Percentiles rank a stretch among this genome's conserved stretches.
Evolutionary conservation across 371 early-diverging fungal genomes (phyloP).

Genomic region (Rhizopus sp.): DNA sequence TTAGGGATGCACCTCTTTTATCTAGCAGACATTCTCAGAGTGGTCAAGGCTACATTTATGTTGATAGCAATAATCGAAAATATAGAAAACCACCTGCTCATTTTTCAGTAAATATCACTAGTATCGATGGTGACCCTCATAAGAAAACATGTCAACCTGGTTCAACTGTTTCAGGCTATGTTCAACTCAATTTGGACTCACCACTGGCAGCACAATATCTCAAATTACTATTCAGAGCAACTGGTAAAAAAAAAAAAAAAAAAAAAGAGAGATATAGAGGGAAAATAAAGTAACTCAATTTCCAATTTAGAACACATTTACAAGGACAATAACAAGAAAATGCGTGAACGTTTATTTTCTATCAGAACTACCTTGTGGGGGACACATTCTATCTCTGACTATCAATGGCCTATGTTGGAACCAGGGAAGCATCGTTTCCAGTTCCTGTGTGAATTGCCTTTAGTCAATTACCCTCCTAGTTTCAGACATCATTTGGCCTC

Average conservation of each 20-base stretch:
- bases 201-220: constrained; percentile 40
- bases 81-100: constrained; percentile 24
- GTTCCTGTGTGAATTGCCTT: constrained; percentile 40
- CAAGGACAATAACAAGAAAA: constrained; percentile 26
- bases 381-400: not conserved
- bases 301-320: constrained; percentile 29
- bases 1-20: not conserved
- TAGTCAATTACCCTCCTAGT: constrained; percentile 42
- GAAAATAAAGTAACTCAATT: not conserved
- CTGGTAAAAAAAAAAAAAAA: constrained; percentile 37
- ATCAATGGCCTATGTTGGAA: constrained; percentile 33
- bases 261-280: not conserved
- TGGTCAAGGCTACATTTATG: constrained; percentile 8
- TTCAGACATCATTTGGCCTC: constrained; percentile 29
- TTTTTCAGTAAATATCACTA: constrained; percentile 14
- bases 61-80: constrained; percentile 14
- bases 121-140: constrained; percentile 15
- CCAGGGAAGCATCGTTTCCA: constrained; percentile 38
- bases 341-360: constrained; percentile 33
- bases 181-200: constrained; percentile 25
- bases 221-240: constrained; percentile 36
- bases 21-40: not conserved
- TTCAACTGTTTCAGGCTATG: constrained; percentile 34
- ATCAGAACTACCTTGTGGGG: constrained; percentile 40
- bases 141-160: constrained; percentile 34